Evolutionary conservation across 2,329 filamentous ascomycete species (phyloP), one percentile per base, ranked within the genome.

Genomic region (Trichoderma oligosporum): DNA sequence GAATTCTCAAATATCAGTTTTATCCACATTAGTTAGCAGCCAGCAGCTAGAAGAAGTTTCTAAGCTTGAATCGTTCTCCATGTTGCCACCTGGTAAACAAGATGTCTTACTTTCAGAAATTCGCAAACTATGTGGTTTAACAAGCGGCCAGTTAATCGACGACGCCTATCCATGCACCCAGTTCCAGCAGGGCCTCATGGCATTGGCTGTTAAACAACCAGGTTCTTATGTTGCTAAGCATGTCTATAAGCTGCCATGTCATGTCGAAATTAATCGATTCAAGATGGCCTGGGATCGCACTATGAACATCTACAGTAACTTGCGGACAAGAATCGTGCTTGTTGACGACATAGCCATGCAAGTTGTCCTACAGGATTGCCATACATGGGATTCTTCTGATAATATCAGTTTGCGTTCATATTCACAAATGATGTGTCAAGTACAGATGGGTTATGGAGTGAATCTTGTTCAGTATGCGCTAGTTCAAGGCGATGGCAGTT

Each of bases 201-300:
- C 56, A 6, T 29, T 53, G 9, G 35, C 56, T 2, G 7, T 46
- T 3, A 57, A 53, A 16, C 38, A 57, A 14, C 56, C 48, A 9
- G 46, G 46, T 6, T 52, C 38, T 1, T 53, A 53, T 24, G 25
- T 52, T 14, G 29, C 36, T 4, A 52, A 42, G 14, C 22, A 31
- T 14, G 3, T 44, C 1, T 53, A 53, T 9, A 42, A 20, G 7
- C 29, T 69, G 2, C 38, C 62, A 0, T 38, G 8, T 1, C 16
- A 52, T 3, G 31, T 52, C 8, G 38, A 53, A 36, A 9, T 44
- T 8, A 20, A 9, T 14, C 45, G 45, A 12, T 57, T 57, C 2
- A 48, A 42, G 54, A 53, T 57, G 0, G 66, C 70, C 2, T 71
- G 68, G 70, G 57, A 59, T 1, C 16, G 8, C 5, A 59, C 53